Base-by-base conservation (phyloP, 1,139 yeast genomes). In the Kurtzmaniella quercitrusa region DNA sequence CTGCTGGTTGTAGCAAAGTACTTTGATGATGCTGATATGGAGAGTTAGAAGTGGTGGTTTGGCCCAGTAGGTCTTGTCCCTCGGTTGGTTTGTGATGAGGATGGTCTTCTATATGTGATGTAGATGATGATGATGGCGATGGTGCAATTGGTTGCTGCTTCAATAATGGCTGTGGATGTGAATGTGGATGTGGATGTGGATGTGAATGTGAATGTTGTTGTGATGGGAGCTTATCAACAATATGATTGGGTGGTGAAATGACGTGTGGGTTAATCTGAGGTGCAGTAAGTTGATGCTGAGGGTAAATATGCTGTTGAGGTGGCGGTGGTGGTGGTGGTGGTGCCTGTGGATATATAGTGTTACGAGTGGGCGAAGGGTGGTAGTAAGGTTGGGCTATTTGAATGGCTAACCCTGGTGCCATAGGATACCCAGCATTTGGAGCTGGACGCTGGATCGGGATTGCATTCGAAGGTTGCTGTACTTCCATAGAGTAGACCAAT, bases 61-160 rank as follows among this genome's bases (percentile, higher is more conserved):
- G 31, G 14, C 31, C 31, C 3, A 7, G 31, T 7, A 27, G 10
- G 3, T 27, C 31, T 7, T 6, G 5, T 27, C 14, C 14, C 31
- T 27, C 31, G 31, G 10, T 10, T 27, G 31, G 31, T 27, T 27
- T 27, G 4, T 27, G 31, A 27, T 27, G 31, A n/a, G 31, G 31
- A 11, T 27, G 12, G 10, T 27, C 10, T 27, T 27, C 31, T 27
- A n/a, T 10, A 27, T 27, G 31, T 10, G 10, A 6, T 11, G 12
- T 7, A 11, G 31, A 27, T n/a, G 31, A 27, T 10, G 31, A 27
- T 6, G 46, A 25, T 14, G 38, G 6, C 11, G 34, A 11, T 21
- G 29, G 46, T 12, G 46, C 39, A 15, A 42, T 18, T 10, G 25
- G 38, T n/a, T 42, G 46, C 11, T 34, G 37, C 17, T 21, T 4